These are phyloP conservation scores for Aspergillus carbonarius DNA, from an alignment of 2,329 filamentous ascomycete species.

Conservation along the genomic window DNA sequence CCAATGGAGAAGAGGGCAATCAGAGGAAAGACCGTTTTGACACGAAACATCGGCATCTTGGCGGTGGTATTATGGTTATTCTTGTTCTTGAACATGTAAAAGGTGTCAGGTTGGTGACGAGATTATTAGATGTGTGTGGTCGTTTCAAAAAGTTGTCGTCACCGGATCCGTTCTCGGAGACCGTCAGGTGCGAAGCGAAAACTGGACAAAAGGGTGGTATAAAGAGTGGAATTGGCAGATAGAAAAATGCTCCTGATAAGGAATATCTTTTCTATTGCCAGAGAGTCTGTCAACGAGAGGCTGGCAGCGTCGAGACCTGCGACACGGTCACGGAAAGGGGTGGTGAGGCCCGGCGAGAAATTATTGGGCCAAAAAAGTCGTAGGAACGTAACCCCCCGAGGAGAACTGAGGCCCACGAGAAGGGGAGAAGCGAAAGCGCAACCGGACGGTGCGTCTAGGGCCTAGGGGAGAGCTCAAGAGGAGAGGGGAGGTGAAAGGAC, in stretches of 20 bases:
- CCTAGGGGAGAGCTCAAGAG: slow-evolving; percentile 11
- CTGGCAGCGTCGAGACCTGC: slow-evolving; percentile 36
- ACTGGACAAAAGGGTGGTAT: slow-evolving; percentile 3
- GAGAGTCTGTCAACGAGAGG: slow-evolving; percentile 33
- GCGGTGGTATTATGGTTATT: slow-evolving; percentile 26
- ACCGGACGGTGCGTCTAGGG: slow-evolving; percentile 20
- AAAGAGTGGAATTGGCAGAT: slow-evolving; percentile 25
- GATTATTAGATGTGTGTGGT: slow-evolving; percentile 13
- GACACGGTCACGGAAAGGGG: slow-evolving; percentile 27
- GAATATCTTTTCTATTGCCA: slow-evolving; percentile 17
- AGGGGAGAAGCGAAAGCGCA: slow-evolving; percentile 14
- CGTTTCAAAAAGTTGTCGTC: slow-evolving; percentile 12
- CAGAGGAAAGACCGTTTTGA: slow-evolving; percentile 41
- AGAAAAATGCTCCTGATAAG: not conserved
- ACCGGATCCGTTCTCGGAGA: slow-evolving; percentile 11
- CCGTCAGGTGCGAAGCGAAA: slow-evolving; percentile 1
- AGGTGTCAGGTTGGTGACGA: slow-evolving; percentile 3
- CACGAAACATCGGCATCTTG: slow-evolving; percentile 42
- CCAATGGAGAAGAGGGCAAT: slow-evolving; percentile 39
- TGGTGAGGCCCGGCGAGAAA: slow-evolving; percentile 7
- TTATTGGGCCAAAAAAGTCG: slow-evolving; percentile 6
- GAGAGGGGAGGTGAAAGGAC: not conserved
- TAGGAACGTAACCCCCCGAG: not conserved
- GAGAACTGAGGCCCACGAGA: not conserved
- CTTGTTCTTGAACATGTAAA: slow-evolving; percentile 37